Base-by-base conservation (phyloP, 768 basidiomycete species). In the Mycena pura region DNA sequence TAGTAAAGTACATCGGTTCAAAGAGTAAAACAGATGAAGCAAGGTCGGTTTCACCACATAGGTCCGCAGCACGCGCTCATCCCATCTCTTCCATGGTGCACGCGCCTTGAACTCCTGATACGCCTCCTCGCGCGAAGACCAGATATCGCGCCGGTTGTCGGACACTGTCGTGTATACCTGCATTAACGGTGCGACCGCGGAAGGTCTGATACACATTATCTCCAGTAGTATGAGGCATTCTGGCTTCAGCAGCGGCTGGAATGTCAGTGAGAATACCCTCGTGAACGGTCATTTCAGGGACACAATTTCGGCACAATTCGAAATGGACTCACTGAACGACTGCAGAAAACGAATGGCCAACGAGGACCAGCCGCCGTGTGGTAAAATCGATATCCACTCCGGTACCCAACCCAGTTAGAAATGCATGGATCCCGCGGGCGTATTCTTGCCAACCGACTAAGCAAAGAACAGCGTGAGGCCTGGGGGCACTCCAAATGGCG, bases 281-380 rank as follows among this genome's bases (percentile, higher is more conserved):
- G 17, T 15, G 27, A 27, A 28, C 49, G 9, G 11, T 29, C 24
- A 11, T 34, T 27, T 15, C 14, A 11, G n/a, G 19, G 36, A 32
- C 28, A 59, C 28, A 38, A 29, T 28, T 25, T 15, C n/a, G 19
- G 32, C 28, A 13, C 1, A 41, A 11, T 5, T 31, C 6, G 21
- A 4, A 19, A 8, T 28, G 48, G 2, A 73, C 82, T 29, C 58
- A 84, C 84, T 84, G 59, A 3, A 73, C 73, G 1, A 77, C 70
- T 2, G 80, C 82, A 8, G 84, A 83, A 82, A 85, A 83, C 0
- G 85, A 86, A 65, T 86, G 85, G 0, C 83, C 85, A 15, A 86
- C 72, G 3, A 80, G 82, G 15, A 86, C 78, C 5, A 86, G 69
- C 15, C 72, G 80, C 17, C 77, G 82, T n/a, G 66, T 74, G 19